Evolutionary conservation across 176 grass and related monocot genomes (phyloP).

Genomic region (Chrysopogon serrulatus): DNA sequence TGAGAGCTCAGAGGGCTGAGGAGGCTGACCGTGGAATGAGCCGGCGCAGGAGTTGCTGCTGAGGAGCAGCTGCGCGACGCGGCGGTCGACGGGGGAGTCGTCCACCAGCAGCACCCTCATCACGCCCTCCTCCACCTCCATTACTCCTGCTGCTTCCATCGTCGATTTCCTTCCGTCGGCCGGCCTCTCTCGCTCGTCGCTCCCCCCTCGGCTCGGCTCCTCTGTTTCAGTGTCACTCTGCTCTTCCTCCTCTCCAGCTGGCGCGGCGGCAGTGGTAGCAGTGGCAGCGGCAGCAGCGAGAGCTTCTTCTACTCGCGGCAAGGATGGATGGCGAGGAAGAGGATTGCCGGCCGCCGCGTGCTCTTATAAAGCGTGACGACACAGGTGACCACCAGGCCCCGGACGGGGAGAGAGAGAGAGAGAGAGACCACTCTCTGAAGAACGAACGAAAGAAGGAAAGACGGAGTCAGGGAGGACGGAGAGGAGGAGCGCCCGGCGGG

Average conservation of each 20-base stretch:
- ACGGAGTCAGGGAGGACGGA: too few species aligned
- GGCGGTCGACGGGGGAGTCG: slow-evolving; percentile 83
- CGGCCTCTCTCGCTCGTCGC: neutral
- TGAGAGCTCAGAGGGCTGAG: neutral
- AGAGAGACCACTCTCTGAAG: neutral
- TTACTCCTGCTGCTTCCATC: slow-evolving; percentile 1
- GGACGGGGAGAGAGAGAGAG: neutral
- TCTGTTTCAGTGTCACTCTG: neutral
- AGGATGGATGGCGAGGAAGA: neutral
- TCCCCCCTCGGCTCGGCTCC: neutral
- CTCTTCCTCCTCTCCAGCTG: neutral
- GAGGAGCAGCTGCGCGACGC: slow-evolving; percentile 67
- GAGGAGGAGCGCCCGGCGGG: neutral
- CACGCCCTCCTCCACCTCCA: slow-evolving; percentile 29
- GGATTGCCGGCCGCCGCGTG: neutral
- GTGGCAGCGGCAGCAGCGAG: neutral
- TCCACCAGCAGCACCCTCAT: slow-evolving; percentile 84
- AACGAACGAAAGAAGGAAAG: too few species aligned
- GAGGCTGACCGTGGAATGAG: slow-evolving; percentile 50
- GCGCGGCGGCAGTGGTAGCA: neutral
- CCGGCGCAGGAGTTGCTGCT: slow-evolving; percentile 55
- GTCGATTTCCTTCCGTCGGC: too few species aligned
- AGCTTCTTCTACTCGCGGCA: neutral
- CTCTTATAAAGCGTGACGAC: slow-evolving; percentile 15
- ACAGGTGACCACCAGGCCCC: neutral